A percentile compares a stretch with the other conserved stretches of the same genome.
phyloP scores from a whole-genome alignment of 805 yeast genomes.

The Wickerhamiella shivajii region DNA sequence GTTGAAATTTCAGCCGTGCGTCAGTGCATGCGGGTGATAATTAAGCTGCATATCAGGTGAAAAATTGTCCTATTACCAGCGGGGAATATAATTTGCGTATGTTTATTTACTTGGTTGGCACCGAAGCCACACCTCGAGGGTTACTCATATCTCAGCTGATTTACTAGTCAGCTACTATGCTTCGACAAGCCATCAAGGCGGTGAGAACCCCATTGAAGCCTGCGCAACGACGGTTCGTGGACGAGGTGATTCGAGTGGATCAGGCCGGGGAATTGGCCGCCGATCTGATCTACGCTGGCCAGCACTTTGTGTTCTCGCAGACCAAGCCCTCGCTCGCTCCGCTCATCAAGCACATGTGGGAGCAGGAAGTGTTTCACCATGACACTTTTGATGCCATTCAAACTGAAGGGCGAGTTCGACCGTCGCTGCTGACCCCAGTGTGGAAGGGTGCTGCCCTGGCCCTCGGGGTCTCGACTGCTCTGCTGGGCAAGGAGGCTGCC shows the following conservation, averaged over 20 bases:
- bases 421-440: constrained; percentile 77
- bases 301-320: constrained; percentile 56
- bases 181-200: constrained; percentile 16
- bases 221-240: constrained; percentile 18
- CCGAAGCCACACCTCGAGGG: too few relatives aligned
- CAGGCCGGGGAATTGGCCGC: constrained; percentile 99
- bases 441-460: constrained; percentile 88
- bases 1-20: too few relatives aligned
- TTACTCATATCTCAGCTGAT: too few relatives aligned
- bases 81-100: too few relatives aligned
- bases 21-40: too few relatives aligned
- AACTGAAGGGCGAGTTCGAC: constrained; percentile 65
- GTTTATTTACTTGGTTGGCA: too few relatives aligned
- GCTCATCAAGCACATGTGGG: constrained; percentile 91
- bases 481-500: constrained; percentile 85
- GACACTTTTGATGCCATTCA: constrained; percentile 70
- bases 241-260: constrained; percentile 57
- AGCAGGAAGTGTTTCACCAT: constrained; percentile 87
- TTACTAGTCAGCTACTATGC: too few relatives aligned
- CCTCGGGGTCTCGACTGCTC: constrained; percentile 76
- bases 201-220: constrained; percentile 16
- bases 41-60: too few relatives aligned
- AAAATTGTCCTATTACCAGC: too few relatives aligned
- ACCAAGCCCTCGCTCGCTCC: constrained; percentile 67
- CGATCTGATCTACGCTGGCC: constrained; percentile 83